Evolutionary conservation across 1,284 basidiomycete species (phyloP).

Genomic region (Phellopilus nigrolimitatus): DNA sequence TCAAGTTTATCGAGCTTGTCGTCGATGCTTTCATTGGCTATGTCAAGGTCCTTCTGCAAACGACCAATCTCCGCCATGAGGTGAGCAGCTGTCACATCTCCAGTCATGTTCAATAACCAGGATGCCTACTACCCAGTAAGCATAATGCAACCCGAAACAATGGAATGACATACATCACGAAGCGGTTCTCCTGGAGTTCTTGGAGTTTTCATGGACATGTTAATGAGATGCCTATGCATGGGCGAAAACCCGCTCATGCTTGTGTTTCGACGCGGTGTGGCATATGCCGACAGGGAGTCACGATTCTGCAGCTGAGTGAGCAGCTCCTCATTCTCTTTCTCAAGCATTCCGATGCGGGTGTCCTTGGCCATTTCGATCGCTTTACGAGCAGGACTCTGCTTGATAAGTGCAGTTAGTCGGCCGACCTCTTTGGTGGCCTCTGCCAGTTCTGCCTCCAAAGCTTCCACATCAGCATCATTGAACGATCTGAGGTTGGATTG

Average conservation of each 20-base stretch:
- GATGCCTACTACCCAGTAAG: conserved; percentile 44
- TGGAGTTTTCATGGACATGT: conserved; percentile 61
- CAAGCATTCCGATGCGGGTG: conserved; percentile 64
- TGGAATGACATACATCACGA: conserved; percentile 69
- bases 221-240: conserved; percentile 64
- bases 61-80: conserved; percentile 60
- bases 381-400: conserved; percentile 69
- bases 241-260: conserved; percentile 62
- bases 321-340: conserved; percentile 71
- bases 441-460: conserved; percentile 74
- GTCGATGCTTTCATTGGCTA: conserved; percentile 77
- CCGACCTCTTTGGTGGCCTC: conserved; percentile 79
- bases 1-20: conserved; percentile 80
- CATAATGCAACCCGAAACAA: no score
- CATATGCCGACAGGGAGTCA: conserved; percentile 43
- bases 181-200: conserved; percentile 74
- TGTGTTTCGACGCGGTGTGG: conserved; percentile 50
- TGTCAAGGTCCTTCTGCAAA: conserved; percentile 65
- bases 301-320: conserved; percentile 58
- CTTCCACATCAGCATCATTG: conserved; percentile 41
- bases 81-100: conserved; percentile 49
- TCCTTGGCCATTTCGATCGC: conserved; percentile 73
- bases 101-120: conserved; percentile 58
- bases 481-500: conserved; percentile 32
- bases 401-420: conserved; percentile 60